Conservation (phyloP, 768 basidiomycete species). For the Lyophyllum decastes region DNA sequence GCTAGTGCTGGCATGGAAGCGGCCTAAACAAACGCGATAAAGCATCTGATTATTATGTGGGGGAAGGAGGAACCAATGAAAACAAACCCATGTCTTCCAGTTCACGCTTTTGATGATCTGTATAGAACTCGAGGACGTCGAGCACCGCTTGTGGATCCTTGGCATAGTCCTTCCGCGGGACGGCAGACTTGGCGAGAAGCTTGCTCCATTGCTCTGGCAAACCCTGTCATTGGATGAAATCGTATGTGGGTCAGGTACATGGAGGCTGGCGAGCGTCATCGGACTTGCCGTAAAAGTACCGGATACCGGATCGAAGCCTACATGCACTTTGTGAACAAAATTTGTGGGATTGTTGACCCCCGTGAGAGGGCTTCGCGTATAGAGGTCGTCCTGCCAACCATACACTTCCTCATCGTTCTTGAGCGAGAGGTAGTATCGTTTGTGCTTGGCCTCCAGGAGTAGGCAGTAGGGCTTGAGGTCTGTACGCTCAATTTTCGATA, state of each 20-base stretch:
- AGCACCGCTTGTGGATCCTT: slow-evolving; percentile 97
- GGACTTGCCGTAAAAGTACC: slow-evolving; percentile 89
- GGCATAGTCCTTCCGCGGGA: slow-evolving; percentile 97
- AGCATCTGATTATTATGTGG: slow-evolving; percentile 14
- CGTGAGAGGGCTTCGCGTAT: slow-evolving; percentile 88
- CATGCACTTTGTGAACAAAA: slow-evolving; percentile 98
- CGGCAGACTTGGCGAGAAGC: slow-evolving; percentile 94
- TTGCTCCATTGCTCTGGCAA: slow-evolving; percentile 98
- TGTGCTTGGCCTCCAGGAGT: slow-evolving; percentile 82
- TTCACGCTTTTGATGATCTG: slow-evolving; percentile 96
- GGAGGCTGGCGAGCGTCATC: background rate
- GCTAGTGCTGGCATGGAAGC: slow-evolving; percentile 92
- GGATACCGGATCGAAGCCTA: slow-evolving; percentile 92
- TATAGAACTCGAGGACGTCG: slow-evolving; percentile 98
- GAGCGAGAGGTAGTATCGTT: slow-evolving; percentile 76
- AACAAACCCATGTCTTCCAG: slow-evolving; percentile 54
- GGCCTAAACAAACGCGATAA: slow-evolving; percentile 30
- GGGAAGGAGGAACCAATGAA: slow-evolving; percentile 24
- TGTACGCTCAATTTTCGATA: slow-evolving; percentile 86
- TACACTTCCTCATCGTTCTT: slow-evolving; percentile 98
- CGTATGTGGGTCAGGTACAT: slow-evolving; percentile 5
- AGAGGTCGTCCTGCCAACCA: slow-evolving; percentile 97
- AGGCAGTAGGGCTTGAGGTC: slow-evolving; percentile 96
- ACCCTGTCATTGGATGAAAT: slow-evolving; percentile 51
- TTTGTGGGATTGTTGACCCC: slow-evolving; percentile 95